phyloP scores from a whole-genome alignment of 441 rosid species.

The Flueggea neowawraea region DNA sequence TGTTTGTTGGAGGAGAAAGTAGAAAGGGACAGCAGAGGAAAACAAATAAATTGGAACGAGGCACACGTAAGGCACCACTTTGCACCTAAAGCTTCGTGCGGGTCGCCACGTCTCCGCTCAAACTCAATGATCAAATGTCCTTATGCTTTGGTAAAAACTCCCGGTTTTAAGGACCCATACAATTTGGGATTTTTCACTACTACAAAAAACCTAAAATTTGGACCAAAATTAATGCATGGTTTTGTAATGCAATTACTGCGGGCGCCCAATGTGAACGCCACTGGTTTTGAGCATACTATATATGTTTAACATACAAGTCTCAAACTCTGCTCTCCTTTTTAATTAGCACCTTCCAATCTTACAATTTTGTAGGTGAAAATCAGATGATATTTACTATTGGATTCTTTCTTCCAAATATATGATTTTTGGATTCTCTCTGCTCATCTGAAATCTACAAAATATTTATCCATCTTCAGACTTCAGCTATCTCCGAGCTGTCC shows the following conservation, averaged over 20 bases:
- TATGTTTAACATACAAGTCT: not conserved
- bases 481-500: not conserved
- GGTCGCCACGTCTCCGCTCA: not conserved
- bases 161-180: too few relatives aligned
- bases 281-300: not conserved
- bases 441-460: too few relatives aligned
- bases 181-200: not conserved
- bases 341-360: too few relatives aligned
- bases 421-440: not conserved
- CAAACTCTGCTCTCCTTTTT: too few relatives aligned
- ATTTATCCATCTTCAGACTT: not conserved
- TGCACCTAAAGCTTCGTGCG: not conserved
- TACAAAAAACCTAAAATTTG: too few relatives aligned
- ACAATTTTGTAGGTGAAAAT: too few relatives aligned
- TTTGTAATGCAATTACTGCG: not conserved
- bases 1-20: not conserved
- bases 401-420: too few relatives aligned
- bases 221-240: not conserved
- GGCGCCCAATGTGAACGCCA: not conserved
- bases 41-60: slow-evolving; percentile 3
- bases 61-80: slow-evolving; percentile 14
- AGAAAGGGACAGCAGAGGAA: not conserved
- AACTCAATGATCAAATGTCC: not conserved
- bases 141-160: too few relatives aligned
- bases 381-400: too few relatives aligned